Conservation (phyloP, 2,329 filamentous ascomycete species). For the Pestalotiopsis sp. region DNA sequence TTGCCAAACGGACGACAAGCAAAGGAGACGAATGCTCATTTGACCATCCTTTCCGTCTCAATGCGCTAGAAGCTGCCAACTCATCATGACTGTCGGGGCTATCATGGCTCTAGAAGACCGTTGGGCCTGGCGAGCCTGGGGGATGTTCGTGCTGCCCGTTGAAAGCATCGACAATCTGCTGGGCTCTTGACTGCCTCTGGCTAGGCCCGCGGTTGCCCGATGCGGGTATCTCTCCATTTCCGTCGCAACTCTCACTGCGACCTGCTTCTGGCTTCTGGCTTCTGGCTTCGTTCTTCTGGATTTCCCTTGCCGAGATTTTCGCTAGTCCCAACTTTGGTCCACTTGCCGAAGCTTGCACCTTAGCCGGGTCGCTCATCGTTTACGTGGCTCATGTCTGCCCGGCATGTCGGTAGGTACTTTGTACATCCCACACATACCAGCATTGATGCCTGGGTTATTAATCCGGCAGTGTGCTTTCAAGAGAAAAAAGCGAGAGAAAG, state of each 20-base stretch:
- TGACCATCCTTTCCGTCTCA: slow-evolving; percentile 9
- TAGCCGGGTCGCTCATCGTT: background rate
- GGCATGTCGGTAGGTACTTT: background rate
- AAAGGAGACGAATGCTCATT: slow-evolving; percentile 11
- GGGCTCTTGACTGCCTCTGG: background rate
- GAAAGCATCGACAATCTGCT: slow-evolving; percentile 1
- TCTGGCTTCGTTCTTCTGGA: background rate
- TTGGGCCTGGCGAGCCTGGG: background rate
- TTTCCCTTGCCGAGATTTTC: background rate
- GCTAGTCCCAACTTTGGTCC: slow-evolving; percentile 8
- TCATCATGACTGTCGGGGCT: slow-evolving; percentile 15
- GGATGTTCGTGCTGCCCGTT: background rate
- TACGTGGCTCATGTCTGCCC: background rate
- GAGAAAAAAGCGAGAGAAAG: no score
- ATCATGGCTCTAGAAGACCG: background rate
- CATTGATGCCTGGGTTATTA: no score
- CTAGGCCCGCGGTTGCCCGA: slow-evolving; percentile 10
- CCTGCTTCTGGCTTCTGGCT: background rate
- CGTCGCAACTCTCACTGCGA: background rate
- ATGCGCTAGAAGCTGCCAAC: slow-evolving; percentile 20
- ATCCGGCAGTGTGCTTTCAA: no score
- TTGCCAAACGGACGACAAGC: background rate
- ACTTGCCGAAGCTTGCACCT: slow-evolving; percentile 12
- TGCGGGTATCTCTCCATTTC: slow-evolving; percentile 6
- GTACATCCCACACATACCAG: background rate